phyloP scores from a whole-genome alignment of 2,329 filamentous ascomycete species.

The Venturia nashicola region DNA sequence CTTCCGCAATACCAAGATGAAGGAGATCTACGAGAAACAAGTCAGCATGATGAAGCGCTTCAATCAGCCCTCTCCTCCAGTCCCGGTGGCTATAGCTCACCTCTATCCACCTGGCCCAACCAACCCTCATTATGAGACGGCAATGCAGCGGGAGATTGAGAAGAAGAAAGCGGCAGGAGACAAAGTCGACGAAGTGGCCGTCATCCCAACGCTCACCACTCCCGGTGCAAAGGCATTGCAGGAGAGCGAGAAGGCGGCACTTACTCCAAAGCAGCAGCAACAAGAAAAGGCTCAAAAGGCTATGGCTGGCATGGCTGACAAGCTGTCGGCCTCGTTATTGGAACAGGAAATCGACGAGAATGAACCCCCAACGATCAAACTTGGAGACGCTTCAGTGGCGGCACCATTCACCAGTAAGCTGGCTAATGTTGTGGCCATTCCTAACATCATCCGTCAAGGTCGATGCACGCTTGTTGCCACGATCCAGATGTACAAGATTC shows the following conservation, averaged over 20 bases:
- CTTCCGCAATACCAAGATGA: slow-evolving; percentile 90
- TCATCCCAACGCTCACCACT: slow-evolving; percentile 32
- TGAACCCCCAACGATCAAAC: slow-evolving; percentile 90
- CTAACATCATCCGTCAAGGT: slow-evolving; percentile 96
- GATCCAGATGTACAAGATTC: slow-evolving; percentile 99
- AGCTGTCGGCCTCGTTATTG: slow-evolving; percentile 78
- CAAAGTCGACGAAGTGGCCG: not conserved
- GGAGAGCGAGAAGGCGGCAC: slow-evolving; percentile 31
- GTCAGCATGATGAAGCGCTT: slow-evolving; percentile 83
- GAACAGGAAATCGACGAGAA: slow-evolving; percentile 76
- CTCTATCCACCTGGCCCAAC: slow-evolving; percentile 80
- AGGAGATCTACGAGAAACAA: slow-evolving; percentile 97
- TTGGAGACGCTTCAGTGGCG: slow-evolving; percentile 92
- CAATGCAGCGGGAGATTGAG: slow-evolving; percentile 73
- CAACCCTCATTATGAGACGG: slow-evolving; percentile 92
- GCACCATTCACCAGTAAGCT: slow-evolving; percentile 97
- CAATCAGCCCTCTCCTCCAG: slow-evolving; percentile 85
- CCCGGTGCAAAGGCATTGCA: slow-evolving; percentile 50
- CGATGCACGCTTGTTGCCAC: slow-evolving; percentile 95
- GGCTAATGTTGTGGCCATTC: slow-evolving; percentile 89
- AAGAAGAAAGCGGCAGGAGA: slow-evolving; percentile 4
- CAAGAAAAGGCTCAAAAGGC: slow-evolving; percentile 43
- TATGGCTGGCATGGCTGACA: slow-evolving; percentile 70
- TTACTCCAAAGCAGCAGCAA: slow-evolving; percentile 38
- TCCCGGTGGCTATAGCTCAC: slow-evolving; percentile 85